A percentile compares a stretch with the other conserved stretches of the same genome.
Conservation (phyloP, 1,284 basidiomycete species). For the Melampsora americana region DNA sequence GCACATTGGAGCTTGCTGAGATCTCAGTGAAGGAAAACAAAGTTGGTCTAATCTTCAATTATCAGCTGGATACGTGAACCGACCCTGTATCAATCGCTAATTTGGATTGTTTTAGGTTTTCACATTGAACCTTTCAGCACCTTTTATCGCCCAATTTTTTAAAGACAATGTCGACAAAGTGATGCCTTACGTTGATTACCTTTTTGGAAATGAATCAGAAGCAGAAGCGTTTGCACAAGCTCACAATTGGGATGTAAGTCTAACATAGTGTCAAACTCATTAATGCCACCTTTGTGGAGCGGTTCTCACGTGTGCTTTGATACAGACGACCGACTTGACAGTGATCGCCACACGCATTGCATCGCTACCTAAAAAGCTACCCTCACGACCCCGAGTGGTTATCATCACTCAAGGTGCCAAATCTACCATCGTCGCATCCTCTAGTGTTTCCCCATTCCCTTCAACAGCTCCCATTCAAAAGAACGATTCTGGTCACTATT, state of each 20-base stretch:
- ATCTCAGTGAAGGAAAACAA: conserved; percentile 75
- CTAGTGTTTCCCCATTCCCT: conserved; percentile 60
- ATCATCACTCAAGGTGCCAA: conserved; percentile 87
- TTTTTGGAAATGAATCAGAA: conserved; percentile 93
- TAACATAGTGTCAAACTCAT: conserved; percentile 55
- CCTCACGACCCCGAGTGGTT: conserved; percentile 72
- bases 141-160: conserved; percentile 97
- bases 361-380: conserved; percentile 64
- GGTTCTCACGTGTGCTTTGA: not conserved
- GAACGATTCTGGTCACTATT: conserved; percentile 23
- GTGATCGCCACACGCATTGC: conserved; percentile 73
- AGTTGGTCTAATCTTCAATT: conserved; percentile 57
- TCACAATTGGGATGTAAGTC: conserved; percentile 58
- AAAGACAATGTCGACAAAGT: conserved; percentile 72
- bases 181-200: conserved; percentile 74
- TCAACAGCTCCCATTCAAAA: conserved; percentile 41
- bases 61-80: conserved; percentile 5
- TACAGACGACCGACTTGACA: conserved; percentile 63
- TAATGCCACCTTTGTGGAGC: conserved; percentile 48
- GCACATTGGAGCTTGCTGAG: conserved; percentile 72
- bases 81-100: not conserved
- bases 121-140: conserved; percentile 89
- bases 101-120: conserved; percentile 64
- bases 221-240: conserved; percentile 80
- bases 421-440: conserved; percentile 73